A percentile compares a stretch with the other conserved stretches of the same genome.
phyloP scores from a whole-genome alignment of 2,329 filamentous ascomycete species.

The Sarocladium oryzae region DNA sequence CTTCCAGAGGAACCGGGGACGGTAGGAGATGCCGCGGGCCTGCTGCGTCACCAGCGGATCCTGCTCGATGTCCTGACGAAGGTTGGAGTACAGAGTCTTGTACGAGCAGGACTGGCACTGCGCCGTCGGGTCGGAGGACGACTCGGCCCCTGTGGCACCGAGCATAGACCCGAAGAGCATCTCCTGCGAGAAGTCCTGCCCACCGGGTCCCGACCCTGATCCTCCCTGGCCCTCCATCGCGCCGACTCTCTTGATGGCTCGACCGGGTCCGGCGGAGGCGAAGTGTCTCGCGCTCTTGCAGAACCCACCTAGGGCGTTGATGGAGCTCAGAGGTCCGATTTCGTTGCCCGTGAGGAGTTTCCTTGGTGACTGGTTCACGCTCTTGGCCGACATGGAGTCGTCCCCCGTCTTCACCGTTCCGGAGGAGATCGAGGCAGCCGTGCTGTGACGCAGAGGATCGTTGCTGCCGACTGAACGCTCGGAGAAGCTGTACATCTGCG shows the following conservation, averaged over 20 bases:
- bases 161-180: conserved; percentile 15
- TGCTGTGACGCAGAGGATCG: neutral
- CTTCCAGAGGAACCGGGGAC: conserved; percentile 35
- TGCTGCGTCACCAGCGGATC: conserved; percentile 25
- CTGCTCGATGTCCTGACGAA: conserved; percentile 23
- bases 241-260: conserved; percentile 26
- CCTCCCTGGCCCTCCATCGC: conserved; percentile 16
- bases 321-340: conserved; percentile 30
- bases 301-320: conserved; percentile 28
- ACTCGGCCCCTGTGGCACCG: neutral
- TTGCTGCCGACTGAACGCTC: neutral
- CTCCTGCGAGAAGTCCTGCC: conserved; percentile 9
- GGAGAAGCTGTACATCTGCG: conserved; percentile 1
- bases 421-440: neutral
- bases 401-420: conserved; percentile 5
- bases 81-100: conserved; percentile 21
- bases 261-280: conserved; percentile 26
- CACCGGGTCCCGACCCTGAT: conserved; percentile 1
- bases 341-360: conserved; percentile 14
- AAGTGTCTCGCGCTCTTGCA: conserved; percentile 33
- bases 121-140: conserved; percentile 14
- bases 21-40: conserved; percentile 29
- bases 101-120: conserved; percentile 22
- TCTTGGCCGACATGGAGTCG: neutral
- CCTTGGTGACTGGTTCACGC: neutral